Percentiles rank a stretch among this genome's conserved stretches.
phyloP scores from a whole-genome alignment of 345 rosid species.

The Brassica incana region DNA sequence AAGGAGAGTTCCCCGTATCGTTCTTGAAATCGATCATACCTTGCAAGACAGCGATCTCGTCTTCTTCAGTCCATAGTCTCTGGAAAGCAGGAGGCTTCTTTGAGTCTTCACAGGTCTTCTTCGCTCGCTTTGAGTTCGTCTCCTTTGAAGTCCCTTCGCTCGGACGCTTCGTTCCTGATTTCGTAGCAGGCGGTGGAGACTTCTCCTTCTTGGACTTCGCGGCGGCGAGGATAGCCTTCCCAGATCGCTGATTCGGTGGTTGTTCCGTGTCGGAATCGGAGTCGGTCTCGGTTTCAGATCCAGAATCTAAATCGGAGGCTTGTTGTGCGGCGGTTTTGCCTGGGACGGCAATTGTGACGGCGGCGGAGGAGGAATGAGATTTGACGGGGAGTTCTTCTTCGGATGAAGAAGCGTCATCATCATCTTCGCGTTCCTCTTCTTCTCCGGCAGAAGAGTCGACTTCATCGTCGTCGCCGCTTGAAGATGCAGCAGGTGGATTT shows the following conservation, averaged over 20 bases:
- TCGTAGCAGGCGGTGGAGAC: background rate
- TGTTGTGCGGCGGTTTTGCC: background rate
- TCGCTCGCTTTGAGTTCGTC: constrained; percentile 14
- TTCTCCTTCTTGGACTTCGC: constrained; percentile 15
- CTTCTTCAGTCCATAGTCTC: constrained; percentile 52
- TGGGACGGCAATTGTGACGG: background rate
- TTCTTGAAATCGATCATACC: constrained; percentile 43
- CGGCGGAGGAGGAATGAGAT: background rate
- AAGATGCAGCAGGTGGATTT: constrained; percentile 38
- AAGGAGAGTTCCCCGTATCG: constrained; percentile 38
- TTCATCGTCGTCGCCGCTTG: constrained; percentile 40
- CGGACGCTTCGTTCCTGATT: constrained; percentile 30
- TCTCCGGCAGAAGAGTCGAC: constrained; percentile 20
- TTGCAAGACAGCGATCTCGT: constrained; percentile 44
- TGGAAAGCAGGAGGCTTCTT: constrained; percentile 31
- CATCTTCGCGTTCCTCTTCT: constrained; percentile 20
- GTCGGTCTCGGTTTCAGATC: constrained; percentile 38
- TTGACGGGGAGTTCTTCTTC: constrained; percentile 1
- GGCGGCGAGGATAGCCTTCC: constrained; percentile 23
- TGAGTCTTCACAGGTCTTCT: constrained; percentile 9
- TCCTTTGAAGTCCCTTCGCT: background rate
- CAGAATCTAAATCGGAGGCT: constrained; percentile 28
- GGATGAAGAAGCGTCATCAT: constrained; percentile 23
- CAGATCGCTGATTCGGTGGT: constrained; percentile 32
- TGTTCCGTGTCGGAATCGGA: constrained; percentile 39